Base-by-base conservation (phyloP, 1,284 basidiomycete species). In the Pascua sp. region DNA sequence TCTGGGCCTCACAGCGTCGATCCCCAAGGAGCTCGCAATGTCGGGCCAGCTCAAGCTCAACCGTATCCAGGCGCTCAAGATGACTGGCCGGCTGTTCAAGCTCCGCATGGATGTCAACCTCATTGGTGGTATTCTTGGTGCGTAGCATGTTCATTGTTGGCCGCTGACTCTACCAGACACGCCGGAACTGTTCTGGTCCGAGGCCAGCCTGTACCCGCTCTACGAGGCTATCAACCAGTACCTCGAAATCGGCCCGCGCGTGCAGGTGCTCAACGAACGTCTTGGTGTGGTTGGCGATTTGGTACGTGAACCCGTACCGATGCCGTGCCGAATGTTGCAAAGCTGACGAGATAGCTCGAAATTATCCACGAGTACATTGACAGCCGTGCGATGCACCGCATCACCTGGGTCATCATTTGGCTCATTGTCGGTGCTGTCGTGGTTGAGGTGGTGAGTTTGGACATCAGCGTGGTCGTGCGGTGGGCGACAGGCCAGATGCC, bases 401-500 rank as follows among this genome's bases (percentile, higher is more conserved):
- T 94, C 66, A 93, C 91, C 5, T 92, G 90, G 90, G 91, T 95
- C 64, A 86, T 97, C 62, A 97, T 97, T 66, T 94, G 91, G 85
- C 80, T 97, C 42, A 96, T 96, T 68, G 86, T 93, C 17, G 86
- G 88, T 1, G 92, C 91, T 5, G 88, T 89, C 72, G 75, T 94
- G 16, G 91, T 74, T 5, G 73, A 68, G 57, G 54, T 64, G 39
- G 24, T 32, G 24, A 32, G 24, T 32, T 32, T 32, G 4, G 7
- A 32, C 24, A n/a, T 32, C 7, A 70, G 67, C 54, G 24, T 32
- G 24, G 24, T 32, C 4, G 24, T 32, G 24, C 3, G 24, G n/a
- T n/a, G 37, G 17, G 7, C 7, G 10, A 24, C 38, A 47, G 54
- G 59, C 63, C n/a, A n/a, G n/a, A n/a, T n/a, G n/a, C n/a, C n/a